Base-by-base conservation (phyloP, 306 rosid species). In the Ammopiptanthus mongolicus region DNA sequence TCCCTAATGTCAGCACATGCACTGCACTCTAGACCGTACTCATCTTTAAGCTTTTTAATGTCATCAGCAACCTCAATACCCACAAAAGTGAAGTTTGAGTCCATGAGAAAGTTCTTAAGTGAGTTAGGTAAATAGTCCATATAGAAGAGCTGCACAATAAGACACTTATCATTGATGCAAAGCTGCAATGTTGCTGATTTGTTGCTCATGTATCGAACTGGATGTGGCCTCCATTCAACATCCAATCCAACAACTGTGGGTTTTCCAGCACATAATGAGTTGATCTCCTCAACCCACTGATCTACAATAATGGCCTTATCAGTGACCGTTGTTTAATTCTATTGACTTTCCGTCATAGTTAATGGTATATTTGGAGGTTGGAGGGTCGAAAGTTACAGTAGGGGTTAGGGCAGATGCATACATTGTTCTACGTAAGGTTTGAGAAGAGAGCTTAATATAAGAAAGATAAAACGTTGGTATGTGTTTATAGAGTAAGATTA, bases 1-100 rank as follows among this genome's bases (percentile, higher is more conserved):
- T 62, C 60, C 19, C 79, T 42, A 8, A 75, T 63, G 6, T 75
- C 71, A 1, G n/a, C n/a, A 8, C 29, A 0, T 3, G 14, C 34
- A 8, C 18, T 36, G 9, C 61, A 50, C 6, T 62, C 23, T 9
- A 75, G 22, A 14, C 23, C 22, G 8, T 50, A 75, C 28, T 50
- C 78, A 31, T 31, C 18, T 1, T 15, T 14, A 0, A 63, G 70
- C 71, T 75, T 75, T 0, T 36, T 25, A 8, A 74, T 50, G 12
- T 74, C 79, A 6, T 14, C 14, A 6, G 52, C 66, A 18, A 59
- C 78, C 62, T 61, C 71, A 18, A 74, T 8, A 0, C 69, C 79
- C 53, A 62, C 79, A 0, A 74, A 62, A 19, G 63, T 47, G 63
- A 74, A 61, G 2, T 21, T 74, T 25, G 39, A n/a, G 48, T 74